These are phyloP conservation scores for Grigorovia yakushimaensis DNA, from an alignment of 805 yeast species.

Conservation along the genomic window DNA sequence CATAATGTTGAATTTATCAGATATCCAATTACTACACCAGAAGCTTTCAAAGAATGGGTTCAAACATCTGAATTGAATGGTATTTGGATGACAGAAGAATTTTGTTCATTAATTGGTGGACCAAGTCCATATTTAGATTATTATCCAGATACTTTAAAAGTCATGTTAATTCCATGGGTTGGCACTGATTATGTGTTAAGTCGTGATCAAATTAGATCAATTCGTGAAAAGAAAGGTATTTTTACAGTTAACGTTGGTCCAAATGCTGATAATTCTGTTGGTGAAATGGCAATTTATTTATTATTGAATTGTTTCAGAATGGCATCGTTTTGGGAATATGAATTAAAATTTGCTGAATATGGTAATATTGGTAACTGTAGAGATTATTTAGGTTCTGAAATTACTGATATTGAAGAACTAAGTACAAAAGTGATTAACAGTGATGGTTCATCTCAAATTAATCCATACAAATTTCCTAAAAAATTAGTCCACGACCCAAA, in stretches of 20 bases:
- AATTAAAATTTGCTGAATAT: constrained; percentile 30
- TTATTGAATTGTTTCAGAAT: constrained; percentile 52
- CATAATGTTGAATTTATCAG: constrained; percentile 29
- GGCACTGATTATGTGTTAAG: constrained; percentile 50
- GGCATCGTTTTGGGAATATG: constrained; percentile 38
- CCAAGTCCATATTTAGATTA: constrained; percentile 35
- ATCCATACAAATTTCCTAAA: constrained; percentile 12
- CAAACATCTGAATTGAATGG: constrained; percentile 36
- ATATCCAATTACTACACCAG: constrained; percentile 35
- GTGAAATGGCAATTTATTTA: constrained; percentile 57
- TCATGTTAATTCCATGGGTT: constrained; percentile 48
- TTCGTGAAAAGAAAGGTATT: constrained; percentile 38
- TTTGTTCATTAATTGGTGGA: constrained; percentile 37
- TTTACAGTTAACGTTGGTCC: constrained; percentile 52
- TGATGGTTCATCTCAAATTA: neutral
- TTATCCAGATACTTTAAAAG: constrained; percentile 39
- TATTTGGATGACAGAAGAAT: constrained; percentile 47
- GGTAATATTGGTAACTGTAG: constrained; percentile 41
- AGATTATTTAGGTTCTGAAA: constrained; percentile 22
- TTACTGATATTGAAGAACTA: constrained; percentile 12
- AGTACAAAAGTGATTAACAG: neutral
- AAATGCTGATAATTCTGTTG: constrained; percentile 56
- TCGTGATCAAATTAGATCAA: constrained; percentile 12
- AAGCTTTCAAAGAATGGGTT: constrained; percentile 35
- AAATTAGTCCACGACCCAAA: neutral